Conservation (phyloP, 768 basidiomycete genomes). For the Suillus ampliporus region DNA sequence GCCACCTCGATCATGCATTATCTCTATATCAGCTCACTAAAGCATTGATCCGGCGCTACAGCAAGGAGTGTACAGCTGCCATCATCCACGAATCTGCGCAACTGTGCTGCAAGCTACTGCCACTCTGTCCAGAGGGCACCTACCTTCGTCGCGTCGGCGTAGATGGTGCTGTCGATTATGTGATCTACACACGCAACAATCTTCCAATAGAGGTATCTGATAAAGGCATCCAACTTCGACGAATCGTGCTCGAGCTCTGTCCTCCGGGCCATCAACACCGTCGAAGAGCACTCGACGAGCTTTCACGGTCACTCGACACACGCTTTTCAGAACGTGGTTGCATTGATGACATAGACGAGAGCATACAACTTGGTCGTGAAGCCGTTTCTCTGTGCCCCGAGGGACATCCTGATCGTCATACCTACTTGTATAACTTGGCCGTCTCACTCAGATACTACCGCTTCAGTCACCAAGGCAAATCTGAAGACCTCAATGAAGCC, state of each 20-base stretch:
- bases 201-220: neutral
- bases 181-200: neutral
- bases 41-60: slow-evolving; percentile 16
- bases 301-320: neutral
- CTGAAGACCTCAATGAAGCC: neutral
- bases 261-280: neutral
- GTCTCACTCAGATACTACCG: slow-evolving; percentile 9
- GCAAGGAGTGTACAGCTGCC: slow-evolving; percentile 6
- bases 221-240: neutral
- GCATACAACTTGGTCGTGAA: slow-evolving; percentile 4
- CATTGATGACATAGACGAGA: slow-evolving; percentile 16
- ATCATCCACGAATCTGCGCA: slow-evolving; percentile 22
- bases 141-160: neutral
- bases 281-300: neutral
- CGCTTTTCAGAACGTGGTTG: slow-evolving; percentile 12
- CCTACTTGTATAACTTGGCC: slow-evolving; percentile 17
- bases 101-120: neutral
- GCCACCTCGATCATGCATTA: slow-evolving; percentile 11
- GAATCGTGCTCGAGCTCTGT: neutral
- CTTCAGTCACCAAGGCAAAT: slow-evolving; percentile 17
- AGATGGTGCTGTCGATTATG: neutral
- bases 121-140: neutral
- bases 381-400: slow-evolving; percentile 18
- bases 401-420: slow-evolving; percentile 9
- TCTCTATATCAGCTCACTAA: slow-evolving; percentile 18